These are phyloP conservation scores for Bacidia rubella DNA, from an alignment of 495 filamentous ascomycete species.

Conservation along the genomic window DNA sequence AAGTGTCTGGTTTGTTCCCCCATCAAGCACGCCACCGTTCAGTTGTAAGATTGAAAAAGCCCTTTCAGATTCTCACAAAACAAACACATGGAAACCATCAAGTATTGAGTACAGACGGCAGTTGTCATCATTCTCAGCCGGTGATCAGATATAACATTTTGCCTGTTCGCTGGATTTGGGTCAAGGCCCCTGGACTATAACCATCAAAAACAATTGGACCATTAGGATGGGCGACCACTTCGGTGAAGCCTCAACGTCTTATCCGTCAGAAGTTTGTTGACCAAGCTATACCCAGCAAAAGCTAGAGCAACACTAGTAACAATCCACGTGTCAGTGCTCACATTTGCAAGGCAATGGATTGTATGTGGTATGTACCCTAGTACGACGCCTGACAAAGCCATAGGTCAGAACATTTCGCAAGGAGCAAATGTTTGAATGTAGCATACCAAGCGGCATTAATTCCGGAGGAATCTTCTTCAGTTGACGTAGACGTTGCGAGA, in stretches of 20 bases:
- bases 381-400: conserved; percentile 54
- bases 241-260: conserved; percentile 75
- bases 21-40: too few relatives aligned
- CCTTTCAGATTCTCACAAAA: too few relatives aligned
- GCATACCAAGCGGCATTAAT: conserved; percentile 86
- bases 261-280: conserved; percentile 71
- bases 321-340: conserved; percentile 21
- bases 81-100: too few relatives aligned
- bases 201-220: not conserved
- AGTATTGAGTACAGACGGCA: too few relatives aligned
- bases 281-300: conserved; percentile 67
- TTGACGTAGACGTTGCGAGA: conserved; percentile 85
- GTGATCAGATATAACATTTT: not conserved
- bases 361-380: conserved; percentile 42
- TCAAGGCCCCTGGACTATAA: not conserved
- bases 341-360: not conserved
- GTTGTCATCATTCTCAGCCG: too few relatives aligned
- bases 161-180: not conserved
- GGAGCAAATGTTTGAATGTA: not conserved
- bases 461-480: conserved; percentile 84
- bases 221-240: not conserved
- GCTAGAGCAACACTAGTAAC: conserved; percentile 44
- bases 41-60: too few relatives aligned
- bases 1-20: too few relatives aligned
- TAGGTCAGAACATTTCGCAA: conserved; percentile 17